These are phyloP conservation scores for Fraxinus cuspidata DNA, from an alignment of 257 asterid genomes.

Conservation along the genomic window DNA sequence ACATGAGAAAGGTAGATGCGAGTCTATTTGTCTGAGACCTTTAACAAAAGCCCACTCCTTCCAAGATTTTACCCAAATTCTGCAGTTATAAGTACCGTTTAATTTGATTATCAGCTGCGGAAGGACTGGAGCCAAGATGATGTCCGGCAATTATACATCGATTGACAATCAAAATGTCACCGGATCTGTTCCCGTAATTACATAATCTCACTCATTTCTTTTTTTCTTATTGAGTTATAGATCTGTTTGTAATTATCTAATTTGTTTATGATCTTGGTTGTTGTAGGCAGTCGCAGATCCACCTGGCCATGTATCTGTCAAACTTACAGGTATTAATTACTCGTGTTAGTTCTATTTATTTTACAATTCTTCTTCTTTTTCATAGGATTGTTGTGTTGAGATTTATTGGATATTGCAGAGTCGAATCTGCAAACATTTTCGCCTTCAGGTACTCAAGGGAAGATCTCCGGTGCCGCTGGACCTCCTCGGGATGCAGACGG, in stretches of 20 bases:
- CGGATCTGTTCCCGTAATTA: conserved; percentile 88
- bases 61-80: no score
- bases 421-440: conserved; percentile 96
- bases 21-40: no score
- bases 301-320: conserved; percentile 68
- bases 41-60: no score
- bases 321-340: conserved; percentile 56
- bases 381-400: conserved; percentile 9
- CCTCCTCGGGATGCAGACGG: conserved; percentile 99
- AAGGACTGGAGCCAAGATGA: conserved; percentile 56
- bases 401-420: conserved; percentile 42
- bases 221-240: conserved; percentile 8
- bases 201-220: conserved; percentile 9
- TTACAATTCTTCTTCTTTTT: neutral
- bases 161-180: conserved; percentile 75
- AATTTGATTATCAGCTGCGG: neutral
- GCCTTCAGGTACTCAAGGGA: conserved; percentile 76
- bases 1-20: no score
- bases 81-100: neutral
- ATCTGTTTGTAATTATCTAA: conserved; percentile 21
- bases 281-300: conserved; percentile 76
- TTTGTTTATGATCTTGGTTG: conserved; percentile 9
- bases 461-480: conserved; percentile 71
- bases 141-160: conserved; percentile 85
- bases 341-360: neutral